Evolutionary conservation across 2,329 filamentous ascomycete genomes (phyloP).

Genomic region (Curvularia verruculosa): DNA sequence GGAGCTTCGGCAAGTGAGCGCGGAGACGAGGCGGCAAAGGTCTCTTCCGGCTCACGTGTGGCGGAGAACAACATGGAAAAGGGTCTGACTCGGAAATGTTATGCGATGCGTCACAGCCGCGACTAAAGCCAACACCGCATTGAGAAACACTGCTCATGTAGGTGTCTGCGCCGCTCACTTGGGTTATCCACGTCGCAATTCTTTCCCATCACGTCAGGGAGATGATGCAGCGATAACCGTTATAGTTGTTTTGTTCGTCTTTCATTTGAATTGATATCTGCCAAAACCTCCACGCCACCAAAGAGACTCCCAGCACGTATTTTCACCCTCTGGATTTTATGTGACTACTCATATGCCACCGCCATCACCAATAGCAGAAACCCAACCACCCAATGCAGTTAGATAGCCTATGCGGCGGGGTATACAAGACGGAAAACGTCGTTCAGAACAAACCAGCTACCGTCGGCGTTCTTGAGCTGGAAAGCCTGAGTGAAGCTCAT

Average conservation of each 20-base stretch:
- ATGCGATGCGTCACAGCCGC: not conserved
- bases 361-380: not conserved
- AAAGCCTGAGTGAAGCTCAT: slow-evolving; percentile 94
- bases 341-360: not conserved
- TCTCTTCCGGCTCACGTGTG: slow-evolving; percentile 30
- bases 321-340: slow-evolving; percentile 7
- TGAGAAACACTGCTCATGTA: not conserved
- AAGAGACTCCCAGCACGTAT: slow-evolving; percentile 8
- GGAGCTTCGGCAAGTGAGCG: slow-evolving; percentile 46
- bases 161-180: not conserved
- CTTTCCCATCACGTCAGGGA: not conserved
- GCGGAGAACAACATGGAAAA: slow-evolving; percentile 16
- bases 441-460: slow-evolving; percentile 82
- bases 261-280: slow-evolving; percentile 11
- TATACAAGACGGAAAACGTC: slow-evolving; percentile 94
- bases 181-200: not conserved
- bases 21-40: slow-evolving; percentile 34
- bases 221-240: not conserved
- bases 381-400: not conserved
- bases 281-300: slow-evolving; percentile 22
- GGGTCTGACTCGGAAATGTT: slow-evolving; percentile 13
- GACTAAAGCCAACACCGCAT: not conserved
- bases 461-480: slow-evolving; percentile 78
- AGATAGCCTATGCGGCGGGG: slow-evolving; percentile 47
- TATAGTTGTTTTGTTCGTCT: slow-evolving; percentile 5